Evolutionary conservation across 1,284 basidiomycete genomes (phyloP).

Genomic region (Naganishia albida): DNA sequence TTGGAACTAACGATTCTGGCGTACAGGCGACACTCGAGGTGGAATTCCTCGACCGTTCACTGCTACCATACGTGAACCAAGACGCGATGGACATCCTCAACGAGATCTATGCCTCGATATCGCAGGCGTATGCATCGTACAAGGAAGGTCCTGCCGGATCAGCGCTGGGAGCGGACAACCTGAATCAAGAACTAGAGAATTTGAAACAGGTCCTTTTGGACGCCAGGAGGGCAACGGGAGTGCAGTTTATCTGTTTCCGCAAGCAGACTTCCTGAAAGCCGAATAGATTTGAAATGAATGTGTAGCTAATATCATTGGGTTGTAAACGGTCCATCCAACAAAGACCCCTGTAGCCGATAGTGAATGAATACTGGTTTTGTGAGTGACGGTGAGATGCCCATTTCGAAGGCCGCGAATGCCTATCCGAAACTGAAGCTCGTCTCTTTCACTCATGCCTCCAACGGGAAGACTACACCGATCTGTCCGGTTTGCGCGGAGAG

Average conservation of each 20-base stretch:
- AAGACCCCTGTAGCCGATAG: too few species aligned
- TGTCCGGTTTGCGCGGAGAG: too few species aligned
- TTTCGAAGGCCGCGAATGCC: neutral
- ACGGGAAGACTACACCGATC: too few species aligned
- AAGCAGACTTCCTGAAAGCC: neutral
- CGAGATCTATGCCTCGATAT: constrained; percentile 91
- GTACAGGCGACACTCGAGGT: constrained; percentile 92
- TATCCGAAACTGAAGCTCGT: neutral
- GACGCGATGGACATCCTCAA: constrained; percentile 78
- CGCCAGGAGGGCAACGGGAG: constrained; percentile 82
- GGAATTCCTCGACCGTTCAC: constrained; percentile 96
- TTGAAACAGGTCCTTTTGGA: constrained; percentile 87
- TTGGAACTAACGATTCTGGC: neutral
- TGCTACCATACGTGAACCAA: constrained; percentile 81
- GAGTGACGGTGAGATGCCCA: neutral
- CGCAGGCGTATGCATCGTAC: constrained; percentile 77
- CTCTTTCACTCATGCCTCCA: too few species aligned
- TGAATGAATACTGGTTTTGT: too few species aligned
- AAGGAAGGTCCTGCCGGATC: constrained; percentile 5
- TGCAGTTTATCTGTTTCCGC: constrained; percentile 82
- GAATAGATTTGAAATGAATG: neutral
- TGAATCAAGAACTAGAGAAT: constrained; percentile 83
- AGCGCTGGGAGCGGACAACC: constrained; percentile 53
- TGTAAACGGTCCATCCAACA: too few species aligned
- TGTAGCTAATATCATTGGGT: too few species aligned